phyloP scores from a whole-genome alignment of 768 basidiomycete species.

The Cystofilobasidium bisporidii region DNA sequence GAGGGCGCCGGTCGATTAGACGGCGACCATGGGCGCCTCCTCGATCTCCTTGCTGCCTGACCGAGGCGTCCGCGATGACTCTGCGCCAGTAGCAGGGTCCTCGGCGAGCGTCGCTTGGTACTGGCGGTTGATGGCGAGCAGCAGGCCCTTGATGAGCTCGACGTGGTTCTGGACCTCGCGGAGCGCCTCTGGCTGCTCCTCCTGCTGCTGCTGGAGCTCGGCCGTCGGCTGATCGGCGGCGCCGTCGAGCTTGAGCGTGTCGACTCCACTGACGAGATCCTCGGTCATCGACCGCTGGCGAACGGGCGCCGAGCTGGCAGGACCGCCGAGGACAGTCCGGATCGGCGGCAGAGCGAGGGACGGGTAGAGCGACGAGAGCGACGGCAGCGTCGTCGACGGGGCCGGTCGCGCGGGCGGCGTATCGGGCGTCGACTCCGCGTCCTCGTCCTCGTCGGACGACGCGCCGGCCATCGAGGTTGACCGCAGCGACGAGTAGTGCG shows the following conservation, averaged over 20 bases:
- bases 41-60: no score
- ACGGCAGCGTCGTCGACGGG: slow-evolving; percentile 7
- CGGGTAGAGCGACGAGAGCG: slow-evolving; percentile 22
- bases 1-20: neutral
- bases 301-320: neutral
- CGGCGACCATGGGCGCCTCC: slow-evolving; percentile 3
- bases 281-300: neutral
- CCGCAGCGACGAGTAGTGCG: slow-evolving; percentile 1
- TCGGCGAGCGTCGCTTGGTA: neutral
- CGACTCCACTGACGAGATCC: neutral
- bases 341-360: neutral
- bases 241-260: slow-evolving; percentile 7
- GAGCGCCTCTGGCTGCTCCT: neutral
- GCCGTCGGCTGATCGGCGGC: neutral
- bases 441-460: no score
- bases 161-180: slow-evolving; percentile 15
- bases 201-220: no score
- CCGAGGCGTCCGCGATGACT: no score
- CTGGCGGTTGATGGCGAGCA: slow-evolving; percentile 15
- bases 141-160: slow-evolving; percentile 24
- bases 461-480: neutral
- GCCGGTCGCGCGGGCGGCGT: neutral
- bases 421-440: no score
- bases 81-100: no score
- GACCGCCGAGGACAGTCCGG: no score